Evolutionary conservation across 768 basidiomycete genomes (phyloP).

Genomic region (Boletus rubroflammeus): DNA sequence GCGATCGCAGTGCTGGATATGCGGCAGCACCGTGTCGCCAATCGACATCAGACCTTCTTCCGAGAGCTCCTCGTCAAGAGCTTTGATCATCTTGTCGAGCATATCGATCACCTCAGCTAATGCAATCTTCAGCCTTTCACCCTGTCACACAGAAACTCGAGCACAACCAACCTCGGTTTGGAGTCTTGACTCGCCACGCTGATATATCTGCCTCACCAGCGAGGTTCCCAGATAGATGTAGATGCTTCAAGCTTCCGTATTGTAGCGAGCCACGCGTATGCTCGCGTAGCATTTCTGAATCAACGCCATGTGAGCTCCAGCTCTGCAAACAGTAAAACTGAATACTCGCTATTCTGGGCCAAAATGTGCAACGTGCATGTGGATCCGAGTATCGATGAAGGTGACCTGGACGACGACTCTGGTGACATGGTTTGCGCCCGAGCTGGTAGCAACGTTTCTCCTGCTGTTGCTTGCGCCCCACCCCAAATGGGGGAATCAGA

Average conservation of each 20-base stretch:
- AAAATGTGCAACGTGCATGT: not conserved
- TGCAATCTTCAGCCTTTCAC: not conserved
- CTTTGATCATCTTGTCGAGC: constrained; percentile 1
- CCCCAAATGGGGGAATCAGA: too few relatives aligned
- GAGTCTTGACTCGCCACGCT: not conserved
- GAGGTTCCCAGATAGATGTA: not conserved
- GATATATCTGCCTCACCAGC: not conserved
- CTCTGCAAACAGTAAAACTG: not conserved
- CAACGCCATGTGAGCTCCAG: not conserved
- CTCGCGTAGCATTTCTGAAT: not conserved
- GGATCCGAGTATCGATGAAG: not conserved
- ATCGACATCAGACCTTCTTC: constrained; percentile 11
- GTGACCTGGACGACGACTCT: not conserved
- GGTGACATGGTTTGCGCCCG: too few relatives aligned
- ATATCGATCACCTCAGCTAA: not conserved
- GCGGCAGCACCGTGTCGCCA: constrained; percentile 2
- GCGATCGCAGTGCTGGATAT: constrained; percentile 13
- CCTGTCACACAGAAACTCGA: not conserved
- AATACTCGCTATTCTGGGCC: not conserved
- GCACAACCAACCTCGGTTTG: not conserved
- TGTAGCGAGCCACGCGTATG: not conserved
- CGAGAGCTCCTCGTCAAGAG: constrained; percentile 5
- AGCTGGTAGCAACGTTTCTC: not conserved
- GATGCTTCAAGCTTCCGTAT: not conserved
- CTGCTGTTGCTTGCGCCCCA: too few relatives aligned